These are phyloP conservation scores for Beauveria bassiana DNA, from an alignment of 2,329 filamentous ascomycete species.

Conservation along the genomic window DNA sequence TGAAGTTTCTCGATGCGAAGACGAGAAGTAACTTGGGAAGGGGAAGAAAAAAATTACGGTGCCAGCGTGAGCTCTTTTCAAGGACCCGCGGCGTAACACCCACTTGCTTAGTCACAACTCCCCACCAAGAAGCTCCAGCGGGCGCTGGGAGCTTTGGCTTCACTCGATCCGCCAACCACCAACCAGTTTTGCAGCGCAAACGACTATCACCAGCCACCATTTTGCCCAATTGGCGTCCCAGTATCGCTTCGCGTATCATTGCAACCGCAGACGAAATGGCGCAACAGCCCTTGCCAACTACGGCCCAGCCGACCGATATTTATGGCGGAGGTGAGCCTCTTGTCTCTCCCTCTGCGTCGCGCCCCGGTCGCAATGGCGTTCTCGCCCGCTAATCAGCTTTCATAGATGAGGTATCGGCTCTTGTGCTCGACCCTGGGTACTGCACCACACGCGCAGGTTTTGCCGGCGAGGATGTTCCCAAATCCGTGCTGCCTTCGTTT, in stretches of 20 bases:
- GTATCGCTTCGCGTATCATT: conserved; percentile 9
- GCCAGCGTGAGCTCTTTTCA: conserved; percentile 3
- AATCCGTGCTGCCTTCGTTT: conserved; percentile 83
- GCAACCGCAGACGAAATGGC: conserved; percentile 36
- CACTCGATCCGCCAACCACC: conserved; percentile 6
- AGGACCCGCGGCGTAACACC: neutral
- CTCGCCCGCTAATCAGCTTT: conserved; percentile 8
- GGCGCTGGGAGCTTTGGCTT: neutral
- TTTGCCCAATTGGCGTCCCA: conserved; percentile 19
- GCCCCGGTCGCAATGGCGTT: conserved; percentile 1
- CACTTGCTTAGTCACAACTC: conserved; percentile 9
- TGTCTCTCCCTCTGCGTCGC: conserved; percentile 13
- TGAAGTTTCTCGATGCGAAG: neutral
- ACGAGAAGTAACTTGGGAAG: neutral
- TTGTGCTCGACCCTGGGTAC: conserved; percentile 93
- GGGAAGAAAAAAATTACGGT: neutral
- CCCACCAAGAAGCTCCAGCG: neutral
- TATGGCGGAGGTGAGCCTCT: conserved; percentile 51
- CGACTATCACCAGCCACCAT: conserved; percentile 14
- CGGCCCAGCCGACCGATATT: conserved; percentile 52
- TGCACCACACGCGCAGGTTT: conserved; percentile 89
- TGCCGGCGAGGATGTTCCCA: conserved; percentile 94
- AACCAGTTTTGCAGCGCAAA: conserved; percentile 11
- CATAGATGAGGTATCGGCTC: conserved; percentile 90
- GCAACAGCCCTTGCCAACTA: conserved; percentile 47